phyloP scores from a whole-genome alignment of 306 rosid genomes.

The Cicer arietinum region DNA sequence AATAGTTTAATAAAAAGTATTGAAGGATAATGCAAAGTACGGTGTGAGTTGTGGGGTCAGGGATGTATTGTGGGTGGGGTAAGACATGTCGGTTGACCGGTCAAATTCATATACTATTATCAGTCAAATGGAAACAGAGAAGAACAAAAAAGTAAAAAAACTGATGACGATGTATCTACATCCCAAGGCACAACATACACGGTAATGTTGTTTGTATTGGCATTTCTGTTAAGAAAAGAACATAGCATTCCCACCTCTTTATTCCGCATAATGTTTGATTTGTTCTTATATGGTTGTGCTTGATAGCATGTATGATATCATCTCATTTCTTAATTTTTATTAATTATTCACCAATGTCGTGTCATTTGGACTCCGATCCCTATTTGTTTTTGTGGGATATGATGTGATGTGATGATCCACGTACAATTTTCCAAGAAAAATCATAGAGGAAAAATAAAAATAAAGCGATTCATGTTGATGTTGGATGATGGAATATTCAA shows the following conservation, averaged over 20 bases:
- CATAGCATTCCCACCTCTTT: slow-evolving; percentile 48
- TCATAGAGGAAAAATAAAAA: background rate
- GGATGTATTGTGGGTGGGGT: slow-evolving; percentile 45
- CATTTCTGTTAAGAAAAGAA: slow-evolving; percentile 55
- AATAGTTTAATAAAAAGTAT: slow-evolving; percentile 18
- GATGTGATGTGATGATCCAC: background rate
- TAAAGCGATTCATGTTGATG: background rate
- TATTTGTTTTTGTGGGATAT: background rate
- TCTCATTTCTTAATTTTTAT: slow-evolving; percentile 9
- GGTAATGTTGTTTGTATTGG: slow-evolving; percentile 36
- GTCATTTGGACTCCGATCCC: slow-evolving; percentile 1
- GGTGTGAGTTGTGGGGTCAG: slow-evolving; percentile 45
- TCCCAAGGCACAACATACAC: slow-evolving; percentile 32
- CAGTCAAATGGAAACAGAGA: slow-evolving; percentile 47
- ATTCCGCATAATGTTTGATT: slow-evolving; percentile 40
- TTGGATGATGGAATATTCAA: background rate
- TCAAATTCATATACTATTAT: slow-evolving; percentile 48
- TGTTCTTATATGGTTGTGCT: background rate
- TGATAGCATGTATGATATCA: background rate
- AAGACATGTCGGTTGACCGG: slow-evolving; percentile 65
- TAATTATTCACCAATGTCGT: slow-evolving; percentile 23
- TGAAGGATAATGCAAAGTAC: slow-evolving; percentile 1
- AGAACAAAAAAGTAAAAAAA: slow-evolving; percentile 49
- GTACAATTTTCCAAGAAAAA: background rate
- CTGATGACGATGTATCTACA: slow-evolving; percentile 46